Conservation (phyloP, 192 early-diverging fungal genomes). For the Backusella circina region DNA sequence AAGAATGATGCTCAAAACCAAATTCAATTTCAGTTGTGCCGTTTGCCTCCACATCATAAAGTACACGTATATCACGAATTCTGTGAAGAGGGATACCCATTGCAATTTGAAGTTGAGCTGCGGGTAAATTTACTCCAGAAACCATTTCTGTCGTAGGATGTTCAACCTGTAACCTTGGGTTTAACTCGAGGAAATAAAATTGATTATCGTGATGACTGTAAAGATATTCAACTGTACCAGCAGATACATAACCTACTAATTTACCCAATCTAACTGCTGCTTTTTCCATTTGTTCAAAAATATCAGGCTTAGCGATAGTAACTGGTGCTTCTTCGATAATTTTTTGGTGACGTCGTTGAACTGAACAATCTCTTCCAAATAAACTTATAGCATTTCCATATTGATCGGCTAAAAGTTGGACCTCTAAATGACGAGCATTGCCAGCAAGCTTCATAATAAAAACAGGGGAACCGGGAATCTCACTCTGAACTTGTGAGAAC, state of each 20-base stretch:
- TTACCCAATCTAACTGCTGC: slow-evolving; percentile 91
- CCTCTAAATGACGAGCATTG: slow-evolving; percentile 92
- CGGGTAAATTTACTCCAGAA: slow-evolving; percentile 94
- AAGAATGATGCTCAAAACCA: slow-evolving; percentile 74
- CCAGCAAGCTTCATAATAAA: slow-evolving; percentile 98
- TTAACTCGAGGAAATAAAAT: slow-evolving; percentile 95
- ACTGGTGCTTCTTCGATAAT: slow-evolving; percentile 98
- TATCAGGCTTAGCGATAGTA: slow-evolving; percentile 71
- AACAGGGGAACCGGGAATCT: slow-evolving; percentile 96
- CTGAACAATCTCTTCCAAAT: slow-evolving; percentile 97
- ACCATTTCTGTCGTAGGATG: slow-evolving; percentile 99
- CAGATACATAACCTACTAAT: slow-evolving; percentile 90
- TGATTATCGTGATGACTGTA: slow-evolving; percentile 79
- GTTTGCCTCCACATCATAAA: slow-evolving; percentile 86
- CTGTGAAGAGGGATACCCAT: slow-evolving; percentile 97
- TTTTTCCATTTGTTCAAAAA: slow-evolving; percentile 88
- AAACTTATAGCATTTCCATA: slow-evolving; percentile 97
- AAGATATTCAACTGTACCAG: slow-evolving; percentile 95
- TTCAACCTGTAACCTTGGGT: slow-evolving; percentile 97
- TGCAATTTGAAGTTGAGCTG: slow-evolving; percentile 94
- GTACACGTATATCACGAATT: slow-evolving; percentile 91
- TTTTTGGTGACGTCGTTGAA: slow-evolving; percentile 97
- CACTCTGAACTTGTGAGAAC: slow-evolving; percentile 86
- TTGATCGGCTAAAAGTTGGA: slow-evolving; percentile 92
- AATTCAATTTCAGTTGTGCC: slow-evolving; percentile 90